Base-by-base conservation (phyloP, 2,329 filamentous ascomycete genomes). In the Alternaria incomplexa region DNA sequence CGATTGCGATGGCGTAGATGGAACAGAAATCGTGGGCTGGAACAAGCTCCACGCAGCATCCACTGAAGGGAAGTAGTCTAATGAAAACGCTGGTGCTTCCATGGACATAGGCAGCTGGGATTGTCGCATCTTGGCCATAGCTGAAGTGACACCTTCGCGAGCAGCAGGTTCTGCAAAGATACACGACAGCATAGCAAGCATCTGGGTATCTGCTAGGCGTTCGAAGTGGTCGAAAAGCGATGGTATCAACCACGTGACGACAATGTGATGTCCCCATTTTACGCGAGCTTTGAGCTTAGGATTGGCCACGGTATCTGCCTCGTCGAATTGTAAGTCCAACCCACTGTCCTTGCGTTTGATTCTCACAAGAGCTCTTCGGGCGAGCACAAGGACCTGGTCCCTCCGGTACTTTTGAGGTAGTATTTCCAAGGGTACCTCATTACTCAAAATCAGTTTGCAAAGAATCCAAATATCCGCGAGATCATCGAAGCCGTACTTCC, bases 381-480 rank as follows among this genome's bases (percentile, higher is more conserved):
- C 91, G 66, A 94, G 87, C 7, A 93, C 86, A 26, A 93, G 80
- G 51, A 91, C 85, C 4, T 88, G 89, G 62, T 90, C 84, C 9
- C 84, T 83, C 44, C 84, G 82, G 64, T 85, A 82, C 28, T 84
- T 81, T 59, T 86, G 84, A 4, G 85, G 83, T 46, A 91, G 80
- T 25, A 92, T 81, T 69, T 91, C 86, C 4, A 95, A 82, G 1
- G 91, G 91, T 26, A 94, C 89, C 47, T 93, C 89, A 69, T 92
- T 91, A 67, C 89, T 89, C 48, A 98, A 82, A 6, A 98, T 84
- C 61, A 97, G 83, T 17, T 88, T 90, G 58, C 93, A 85, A 67
- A 97, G 90, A 52, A 87, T 88, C 96, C 96, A 99, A 7, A 97
- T 87, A 69, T 93, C 88, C 25, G 91, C 90, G 28, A 96, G 81